Evolutionary conservation across 1,139 yeast genomes (phyloP).

Genomic region (Magnusiomyces paraingens): DNA sequence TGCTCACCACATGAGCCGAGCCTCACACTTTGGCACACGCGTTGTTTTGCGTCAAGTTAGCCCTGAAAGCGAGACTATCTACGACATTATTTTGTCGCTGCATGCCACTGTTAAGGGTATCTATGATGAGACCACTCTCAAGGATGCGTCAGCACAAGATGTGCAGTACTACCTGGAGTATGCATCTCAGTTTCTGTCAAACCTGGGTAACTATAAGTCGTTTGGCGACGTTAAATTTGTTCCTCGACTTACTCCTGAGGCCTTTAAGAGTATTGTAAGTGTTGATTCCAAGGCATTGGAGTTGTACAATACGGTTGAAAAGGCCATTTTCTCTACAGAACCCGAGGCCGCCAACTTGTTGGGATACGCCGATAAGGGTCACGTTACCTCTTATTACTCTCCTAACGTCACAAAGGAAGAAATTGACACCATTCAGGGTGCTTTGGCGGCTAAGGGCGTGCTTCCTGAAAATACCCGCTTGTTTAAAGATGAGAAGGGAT

Average conservation of each 20-base stretch:
- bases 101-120: slow-evolving; percentile 50
- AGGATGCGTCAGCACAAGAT: slow-evolving; percentile 29
- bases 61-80: slow-evolving; percentile 70
- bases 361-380: slow-evolving; percentile 77
- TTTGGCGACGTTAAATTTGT: slow-evolving; percentile 85
- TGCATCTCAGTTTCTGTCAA: slow-evolving; percentile 70
- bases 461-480: slow-evolving; percentile 83
- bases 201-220: slow-evolving; percentile 81
- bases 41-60: slow-evolving; percentile 79
- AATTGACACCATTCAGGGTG: slow-evolving; percentile 57
- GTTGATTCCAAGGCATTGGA: slow-evolving; percentile 35
- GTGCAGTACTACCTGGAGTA: slow-evolving; percentile 60
- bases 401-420: slow-evolving; percentile 51
- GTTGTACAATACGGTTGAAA: slow-evolving; percentile 42
- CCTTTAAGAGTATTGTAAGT: slow-evolving; percentile 17
- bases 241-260: slow-evolving; percentile 48
- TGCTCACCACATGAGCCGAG: slow-evolving; percentile 63
- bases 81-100: slow-evolving; percentile 55
- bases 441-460: slow-evolving; percentile 54
- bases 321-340: slow-evolving; percentile 47
- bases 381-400: slow-evolving; percentile 65
- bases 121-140: slow-evolving; percentile 37
- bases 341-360: slow-evolving; percentile 45
- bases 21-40: slow-evolving; percentile 76
- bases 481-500: slow-evolving; percentile 32